Evolutionary conservation across 2,329 filamentous ascomycete species (phyloP), one percentile per base, ranked within the genome.

Genomic region (Scedosporium boydii): DNA sequence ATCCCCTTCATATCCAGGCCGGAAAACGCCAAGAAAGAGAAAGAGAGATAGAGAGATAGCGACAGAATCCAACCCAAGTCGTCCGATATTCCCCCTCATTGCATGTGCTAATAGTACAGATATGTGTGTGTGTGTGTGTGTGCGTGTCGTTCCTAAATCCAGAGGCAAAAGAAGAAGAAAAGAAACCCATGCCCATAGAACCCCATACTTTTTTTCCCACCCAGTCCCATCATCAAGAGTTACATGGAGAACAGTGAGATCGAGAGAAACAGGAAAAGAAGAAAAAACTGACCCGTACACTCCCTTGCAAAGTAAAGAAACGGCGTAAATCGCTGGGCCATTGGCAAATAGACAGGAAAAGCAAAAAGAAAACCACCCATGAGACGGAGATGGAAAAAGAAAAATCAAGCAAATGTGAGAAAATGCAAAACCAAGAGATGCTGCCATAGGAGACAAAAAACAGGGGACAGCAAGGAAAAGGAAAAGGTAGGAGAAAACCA

Each of bases 401-500:
- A 46, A n/a, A n/a, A n/a, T n/a, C n/a, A n/a, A n/a, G n/a, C n/a
- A n/a, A 16, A 46, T 12, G 9, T 46, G 42, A 46, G 42, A 58
- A 60, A 51, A 51, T 23, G 23, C 23, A n/a, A n/a, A n/a, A n/a
- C n/a, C n/a, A n/a, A n/a, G n/a, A n/a, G n/a, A n/a, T n/a, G n/a
- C n/a, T n/a, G n/a, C n/a, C n/a, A n/a, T n/a, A n/a, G n/a, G n/a
- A n/a, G n/a, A n/a, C n/a, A n/a, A n/a, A n/a, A n/a, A n/a, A n/a
- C n/a, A n/a, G n/a, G n/a, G n/a, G n/a, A n/a, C n/a, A n/a, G n/a
- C n/a, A n/a, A n/a, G n/a, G n/a, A n/a, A n/a, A n/a, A n/a, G n/a
- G n/a, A n/a, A 64, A 41, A 60, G 62, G 51, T 23, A 42, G 61
- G 53, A 46, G 14, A 46, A 16, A 46, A 46, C 42, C 42, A 46